Percentiles rank a stretch among this genome's conserved stretches.
Conservation (phyloP, 176 grass and related monocot genomes). For the Rhynchospora breviuscula region DNA sequence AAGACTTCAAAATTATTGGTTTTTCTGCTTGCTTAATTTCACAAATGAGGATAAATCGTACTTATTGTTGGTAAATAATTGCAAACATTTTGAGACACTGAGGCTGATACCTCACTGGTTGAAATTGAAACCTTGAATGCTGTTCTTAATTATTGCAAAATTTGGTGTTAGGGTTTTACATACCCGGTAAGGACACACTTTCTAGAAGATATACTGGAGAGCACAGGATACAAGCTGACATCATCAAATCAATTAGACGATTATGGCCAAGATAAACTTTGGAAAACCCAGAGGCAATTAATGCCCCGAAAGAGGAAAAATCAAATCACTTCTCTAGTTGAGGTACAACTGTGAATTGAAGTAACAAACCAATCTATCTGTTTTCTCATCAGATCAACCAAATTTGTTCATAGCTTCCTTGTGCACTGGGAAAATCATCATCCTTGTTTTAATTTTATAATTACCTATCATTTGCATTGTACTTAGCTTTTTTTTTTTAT, state of each 20-base stretch:
- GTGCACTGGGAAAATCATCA: neutral
- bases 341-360: slow-evolving; percentile 44
- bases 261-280: slow-evolving; percentile 98
- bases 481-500: neutral
- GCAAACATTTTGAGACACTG: neutral
- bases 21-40: slow-evolving; percentile 10
- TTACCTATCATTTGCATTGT: neutral
- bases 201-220: slow-evolving; percentile 97
- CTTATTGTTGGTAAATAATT: neutral
- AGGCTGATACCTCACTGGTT: neutral
- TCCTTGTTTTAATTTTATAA: neutral
- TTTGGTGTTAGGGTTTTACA: slow-evolving; percentile 67
- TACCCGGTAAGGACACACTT: slow-evolving; percentile 87
- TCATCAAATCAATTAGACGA: slow-evolving; percentile 93
- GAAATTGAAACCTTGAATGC: slow-evolving; percentile 14
- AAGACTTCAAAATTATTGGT: neutral
- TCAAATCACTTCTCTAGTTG: slow-evolving; percentile 80
- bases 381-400: neutral
- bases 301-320: slow-evolving; percentile 92
- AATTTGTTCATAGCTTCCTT: neutral
- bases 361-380: neutral
- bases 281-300: slow-evolving; percentile 91
- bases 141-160: slow-evolving; percentile 18
- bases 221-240: slow-evolving; percentile 81
- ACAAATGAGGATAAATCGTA: neutral